Evolutionary conservation across 805 yeast genomes (phyloP).

Genomic region (Myxozyma neotropica): DNA sequence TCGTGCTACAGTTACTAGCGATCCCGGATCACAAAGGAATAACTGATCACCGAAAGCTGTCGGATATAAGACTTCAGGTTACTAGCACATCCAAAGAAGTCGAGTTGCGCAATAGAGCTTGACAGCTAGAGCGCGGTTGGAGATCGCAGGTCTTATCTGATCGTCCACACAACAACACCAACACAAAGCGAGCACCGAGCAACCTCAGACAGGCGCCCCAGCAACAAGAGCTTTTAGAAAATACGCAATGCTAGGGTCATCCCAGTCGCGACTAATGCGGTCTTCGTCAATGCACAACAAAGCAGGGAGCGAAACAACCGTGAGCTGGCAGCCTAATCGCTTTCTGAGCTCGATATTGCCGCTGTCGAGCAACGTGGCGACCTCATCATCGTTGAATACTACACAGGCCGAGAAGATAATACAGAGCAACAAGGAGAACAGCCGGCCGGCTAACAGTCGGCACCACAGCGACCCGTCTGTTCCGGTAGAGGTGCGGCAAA

Average conservation of each 20-base stretch:
- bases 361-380: neutral
- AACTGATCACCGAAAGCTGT: too few relatives aligned
- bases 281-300: neutral
- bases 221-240: too few relatives aligned
- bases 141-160: too few relatives aligned
- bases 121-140: too few relatives aligned
- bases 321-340: slow-evolving; percentile 8
- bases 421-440: neutral
- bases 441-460: neutral
- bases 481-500: neutral
- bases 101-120: too few relatives aligned
- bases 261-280: neutral
- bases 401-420: neutral
- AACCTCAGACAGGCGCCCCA: too few relatives aligned
- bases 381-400: neutral
- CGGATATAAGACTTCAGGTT: too few relatives aligned
- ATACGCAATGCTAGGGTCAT: neutral
- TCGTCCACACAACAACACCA: too few relatives aligned
- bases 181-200: too few relatives aligned
- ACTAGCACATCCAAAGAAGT: too few relatives aligned
- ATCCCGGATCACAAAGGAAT: too few relatives aligned
- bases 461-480: neutral
- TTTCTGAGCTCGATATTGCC: slow-evolving; percentile 3
- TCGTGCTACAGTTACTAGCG: too few relatives aligned
- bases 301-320: neutral